Evolutionary conservation across 495 filamentous ascomycete genomes (phyloP), one percentile per base, ranked within the genome.

Genomic region (Astrocystis sublimbata): DNA sequence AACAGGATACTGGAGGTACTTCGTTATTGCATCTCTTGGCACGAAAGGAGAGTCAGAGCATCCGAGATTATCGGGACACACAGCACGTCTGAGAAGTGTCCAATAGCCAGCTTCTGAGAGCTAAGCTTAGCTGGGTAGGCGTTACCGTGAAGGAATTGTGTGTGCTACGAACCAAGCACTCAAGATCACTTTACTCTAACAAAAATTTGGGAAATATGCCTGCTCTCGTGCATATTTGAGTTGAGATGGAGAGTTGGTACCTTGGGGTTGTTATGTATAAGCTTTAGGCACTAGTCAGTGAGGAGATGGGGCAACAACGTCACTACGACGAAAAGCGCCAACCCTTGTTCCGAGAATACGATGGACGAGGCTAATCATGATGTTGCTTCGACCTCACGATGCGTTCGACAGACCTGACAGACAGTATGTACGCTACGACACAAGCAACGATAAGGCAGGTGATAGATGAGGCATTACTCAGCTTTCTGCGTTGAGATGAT

Each of bases 281-380:
- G n/a, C n/a, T n/a, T n/a, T 26, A 26, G 24, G 10, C 15, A 13
- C 23, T 49, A 49, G 45, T n/a, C 4, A 10, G 42, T 30, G 8
- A 40, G 17, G 43, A 47, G 46, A 60, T 41, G 58, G 24, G 47
- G 26, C 47, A 52, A 45, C 47, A 19, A 53, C 47, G 58, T 61
- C 58, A 61, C 49, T 31, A 7, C 28, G 19, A 61, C 40, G 40
- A 45, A 12, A 8, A 40, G 40, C 8, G 47, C 38, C 2, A 61
- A 53, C 41, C 35, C 45, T 15, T 41, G 45, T 43, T n/a, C n/a
- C 8, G 33, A 17, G 19, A 52, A 51, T 33, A 60, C 35, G 26
- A 52, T 17, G 7, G 8, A 1, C 17, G 28, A 51, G 19, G 43
- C 21, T 35, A 51, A 46, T 60, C 17, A 36, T 31, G 57, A 60